Evolutionary conservation across 345 rosid genomes (phyloP).

Genomic region (Tarenaya hassleriana): DNA sequence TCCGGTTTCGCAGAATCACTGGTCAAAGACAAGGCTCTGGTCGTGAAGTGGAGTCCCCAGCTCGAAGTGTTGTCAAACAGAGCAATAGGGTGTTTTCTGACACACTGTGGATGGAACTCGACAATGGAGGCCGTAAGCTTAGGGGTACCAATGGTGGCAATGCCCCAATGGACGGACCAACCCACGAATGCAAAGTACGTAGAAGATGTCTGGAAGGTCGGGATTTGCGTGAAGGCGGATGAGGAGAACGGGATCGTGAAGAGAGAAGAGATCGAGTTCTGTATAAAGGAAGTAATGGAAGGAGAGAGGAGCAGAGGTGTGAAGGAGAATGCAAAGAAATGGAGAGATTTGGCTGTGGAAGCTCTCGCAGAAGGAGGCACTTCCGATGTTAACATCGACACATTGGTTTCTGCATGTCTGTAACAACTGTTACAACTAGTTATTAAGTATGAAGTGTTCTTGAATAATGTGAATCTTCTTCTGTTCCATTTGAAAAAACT

Average conservation of each 20-base stretch:
- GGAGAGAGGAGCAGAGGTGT: constrained; percentile 38
- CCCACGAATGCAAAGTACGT: constrained; percentile 49
- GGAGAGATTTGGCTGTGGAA: constrained; percentile 41
- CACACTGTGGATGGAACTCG: constrained; percentile 67
- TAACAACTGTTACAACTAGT: too few species aligned
- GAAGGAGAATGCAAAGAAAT: constrained; percentile 35
- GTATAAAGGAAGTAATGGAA: constrained; percentile 49
- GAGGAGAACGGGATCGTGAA: constrained; percentile 42
- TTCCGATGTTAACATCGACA: constrained; percentile 39
- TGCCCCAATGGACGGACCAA: constrained; percentile 54
- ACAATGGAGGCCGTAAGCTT: constrained; percentile 44
- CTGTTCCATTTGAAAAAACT: neutral
- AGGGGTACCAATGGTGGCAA: constrained; percentile 52
- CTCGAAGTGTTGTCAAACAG: constrained; percentile 38
- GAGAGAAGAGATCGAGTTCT: constrained; percentile 41
- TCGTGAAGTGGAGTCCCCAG: constrained; percentile 54
- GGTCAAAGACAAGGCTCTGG: constrained; percentile 26
- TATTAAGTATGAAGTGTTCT: constrained; percentile 4
- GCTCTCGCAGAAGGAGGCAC: constrained; percentile 47
- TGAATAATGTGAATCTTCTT: constrained; percentile 4
- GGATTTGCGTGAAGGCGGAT: constrained; percentile 42
- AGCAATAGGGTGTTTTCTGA: constrained; percentile 52
- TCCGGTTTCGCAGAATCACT: constrained; percentile 17
- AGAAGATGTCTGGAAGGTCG: constrained; percentile 55
- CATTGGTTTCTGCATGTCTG: constrained; percentile 33